These are phyloP conservation scores for Lipomyces yamadae DNA, from an alignment of 805 yeast species.

Conservation along the genomic window DNA sequence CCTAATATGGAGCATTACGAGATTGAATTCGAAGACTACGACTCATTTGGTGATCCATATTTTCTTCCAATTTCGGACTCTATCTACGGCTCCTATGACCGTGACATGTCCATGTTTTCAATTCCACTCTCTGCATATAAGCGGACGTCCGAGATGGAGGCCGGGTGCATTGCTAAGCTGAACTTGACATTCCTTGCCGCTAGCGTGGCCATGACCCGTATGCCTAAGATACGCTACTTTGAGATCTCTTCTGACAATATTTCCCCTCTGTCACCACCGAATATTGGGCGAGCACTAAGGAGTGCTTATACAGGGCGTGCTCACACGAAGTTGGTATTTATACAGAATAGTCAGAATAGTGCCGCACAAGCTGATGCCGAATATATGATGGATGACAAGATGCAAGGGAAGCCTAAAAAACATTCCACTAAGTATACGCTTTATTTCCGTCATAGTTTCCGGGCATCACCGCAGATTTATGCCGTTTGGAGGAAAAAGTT, in stretches of 20 bases:
- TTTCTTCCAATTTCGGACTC: not conserved
- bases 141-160: not conserved
- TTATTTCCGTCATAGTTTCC: slow-evolving; percentile 1
- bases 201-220: slow-evolving; percentile 4
- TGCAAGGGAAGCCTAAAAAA: not conserved
- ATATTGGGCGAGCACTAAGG: not conserved
- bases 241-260: not conserved
- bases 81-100: not conserved
- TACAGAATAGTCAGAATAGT: not conserved
- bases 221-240: slow-evolving; percentile 4
- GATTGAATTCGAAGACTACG: slow-evolving; percentile 11
- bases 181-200: not conserved
- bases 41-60: slow-evolving; percentile 10
- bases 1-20: slow-evolving; percentile 12
- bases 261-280: not conserved
- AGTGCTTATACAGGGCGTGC: not conserved
- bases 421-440: not conserved
- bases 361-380: not conserved
- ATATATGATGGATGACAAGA: not conserved
- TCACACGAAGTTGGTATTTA: not conserved
- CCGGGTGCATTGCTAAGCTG: not conserved
- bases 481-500: slow-evolving; percentile 5
- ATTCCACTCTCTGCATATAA: not conserved
- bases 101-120: not conserved
- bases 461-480: not conserved